These are phyloP conservation scores for Cutaneotrichosporon sp. DNA, from an alignment of 1,284 basidiomycete genomes.

Conservation along the genomic window DNA sequence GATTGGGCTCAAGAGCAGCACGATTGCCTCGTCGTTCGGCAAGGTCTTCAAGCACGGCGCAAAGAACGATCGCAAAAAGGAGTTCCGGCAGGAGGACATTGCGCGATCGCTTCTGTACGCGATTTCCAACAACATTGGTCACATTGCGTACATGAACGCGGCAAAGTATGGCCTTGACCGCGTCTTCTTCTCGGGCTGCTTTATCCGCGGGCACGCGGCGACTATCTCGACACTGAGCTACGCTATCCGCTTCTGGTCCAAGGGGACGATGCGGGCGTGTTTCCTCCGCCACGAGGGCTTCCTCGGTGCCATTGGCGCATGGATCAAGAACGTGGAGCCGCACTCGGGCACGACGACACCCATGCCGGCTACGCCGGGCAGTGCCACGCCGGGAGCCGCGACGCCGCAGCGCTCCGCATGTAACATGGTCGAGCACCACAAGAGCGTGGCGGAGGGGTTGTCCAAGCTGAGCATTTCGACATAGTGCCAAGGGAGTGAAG, in stretches of 20 bases:
- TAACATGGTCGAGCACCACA: slow-evolving; percentile 4
- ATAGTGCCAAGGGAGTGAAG: background rate
- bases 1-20: slow-evolving; percentile 93
- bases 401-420: background rate
- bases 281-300: slow-evolving; percentile 99
- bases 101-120: slow-evolving; percentile 92
- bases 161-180: slow-evolving; percentile 96
- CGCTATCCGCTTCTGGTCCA: slow-evolving; percentile 99
- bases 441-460: background rate
- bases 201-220: slow-evolving; percentile 95
- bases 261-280: slow-evolving; percentile 92
- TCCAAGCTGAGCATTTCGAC: slow-evolving; percentile 8
- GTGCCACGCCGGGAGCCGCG: slow-evolving; percentile 58
- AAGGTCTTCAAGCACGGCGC: slow-evolving; percentile 88
- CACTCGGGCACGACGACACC: slow-evolving; percentile 6
- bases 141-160: slow-evolving; percentile 99
- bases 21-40: slow-evolving; percentile 96
- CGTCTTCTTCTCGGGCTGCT: slow-evolving; percentile 99
- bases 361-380: too few relatives aligned
- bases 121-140: slow-evolving; percentile 98
- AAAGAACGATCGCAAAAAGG: slow-evolving; percentile 60
- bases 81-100: slow-evolving; percentile 90
- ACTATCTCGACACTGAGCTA: slow-evolving; percentile 98
- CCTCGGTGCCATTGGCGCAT: slow-evolving; percentile 88
- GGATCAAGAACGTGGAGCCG: slow-evolving; percentile 83